These are phyloP conservation scores for Thalia dealbata DNA, from an alignment of 176 grass and related monocot genomes.

Conservation along the genomic window DNA sequence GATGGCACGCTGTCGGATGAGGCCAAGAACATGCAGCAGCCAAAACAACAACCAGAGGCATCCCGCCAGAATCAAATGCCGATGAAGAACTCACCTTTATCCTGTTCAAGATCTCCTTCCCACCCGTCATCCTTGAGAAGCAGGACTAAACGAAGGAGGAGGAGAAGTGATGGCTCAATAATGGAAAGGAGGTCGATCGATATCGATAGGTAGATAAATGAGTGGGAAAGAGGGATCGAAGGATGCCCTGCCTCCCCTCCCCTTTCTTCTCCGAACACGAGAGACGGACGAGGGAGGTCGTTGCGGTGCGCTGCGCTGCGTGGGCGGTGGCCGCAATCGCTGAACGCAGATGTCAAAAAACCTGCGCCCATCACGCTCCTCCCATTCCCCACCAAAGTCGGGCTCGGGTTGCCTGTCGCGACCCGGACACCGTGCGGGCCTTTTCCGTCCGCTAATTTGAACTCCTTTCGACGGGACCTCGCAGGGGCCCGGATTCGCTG, in stretches of 20 bases:
- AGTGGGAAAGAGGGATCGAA: background rate
- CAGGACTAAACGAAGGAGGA: background rate
- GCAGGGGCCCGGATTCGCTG: too few species aligned
- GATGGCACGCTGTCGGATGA: too few species aligned
- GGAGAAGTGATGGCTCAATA: background rate
- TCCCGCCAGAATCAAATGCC: background rate
- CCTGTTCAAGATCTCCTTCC: constrained; percentile 9
- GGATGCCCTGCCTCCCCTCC: background rate
- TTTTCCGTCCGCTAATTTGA: too few species aligned
- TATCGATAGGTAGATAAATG: background rate
- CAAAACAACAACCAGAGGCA: background rate
- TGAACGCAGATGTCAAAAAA: too few species aligned
- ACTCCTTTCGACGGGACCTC: too few species aligned
- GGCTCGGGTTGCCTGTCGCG: too few species aligned
- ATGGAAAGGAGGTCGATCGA: background rate
- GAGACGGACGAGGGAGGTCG: background rate
- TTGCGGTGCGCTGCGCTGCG: too few species aligned
- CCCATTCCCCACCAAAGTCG: too few species aligned
- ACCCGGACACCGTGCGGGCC: too few species aligned
- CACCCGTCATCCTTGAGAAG: background rate
- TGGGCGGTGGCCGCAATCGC: background rate
- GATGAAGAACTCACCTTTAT: background rate
- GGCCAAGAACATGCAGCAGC: background rate
- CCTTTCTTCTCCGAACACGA: background rate
- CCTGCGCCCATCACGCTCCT: too few species aligned